phyloP scores from a whole-genome alignment of 176 grass and related monocot genomes.

The Cocos nucifera region DNA sequence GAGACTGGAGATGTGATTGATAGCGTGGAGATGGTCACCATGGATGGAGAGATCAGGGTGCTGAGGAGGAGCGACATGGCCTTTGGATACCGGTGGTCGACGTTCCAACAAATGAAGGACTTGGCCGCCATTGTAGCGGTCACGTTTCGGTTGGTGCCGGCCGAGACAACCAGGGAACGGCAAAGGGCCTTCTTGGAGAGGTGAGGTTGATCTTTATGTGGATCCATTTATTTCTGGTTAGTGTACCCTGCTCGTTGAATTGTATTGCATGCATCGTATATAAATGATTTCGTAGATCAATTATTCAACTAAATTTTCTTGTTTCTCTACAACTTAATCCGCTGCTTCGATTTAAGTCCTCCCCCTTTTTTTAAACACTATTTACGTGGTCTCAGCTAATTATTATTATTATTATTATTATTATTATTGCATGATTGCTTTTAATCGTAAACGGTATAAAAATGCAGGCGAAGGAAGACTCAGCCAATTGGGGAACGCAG shows the following conservation, averaged over 20 bases:
- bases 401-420: no score
- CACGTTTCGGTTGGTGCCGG: constrained; percentile 1
- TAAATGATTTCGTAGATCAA: no score
- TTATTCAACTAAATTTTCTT: no score
- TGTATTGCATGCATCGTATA: no score
- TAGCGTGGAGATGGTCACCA: constrained; percentile 12
- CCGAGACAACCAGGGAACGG: neutral
- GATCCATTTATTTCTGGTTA: no score
- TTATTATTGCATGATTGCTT: no score
- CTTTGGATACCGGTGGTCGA: constrained; percentile 13
- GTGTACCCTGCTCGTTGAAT: no score
- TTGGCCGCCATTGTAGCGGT: constrained; percentile 6
- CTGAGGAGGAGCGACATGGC: constrained; percentile 1
- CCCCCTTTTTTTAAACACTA: no score
- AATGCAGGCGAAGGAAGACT: constrained; percentile 6
- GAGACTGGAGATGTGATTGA: constrained; percentile 10
- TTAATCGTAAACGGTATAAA: neutral
- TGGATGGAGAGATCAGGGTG: constrained; percentile 7
- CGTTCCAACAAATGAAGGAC: constrained; percentile 17
- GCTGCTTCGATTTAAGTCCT: no score
- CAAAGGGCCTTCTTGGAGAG: constrained; percentile 11
- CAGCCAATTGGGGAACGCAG: constrained; percentile 10
- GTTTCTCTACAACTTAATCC: no score
- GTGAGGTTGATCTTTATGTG: neutral
- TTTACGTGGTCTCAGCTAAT: no score